Evolutionary conservation across 2,329 filamentous ascomycete genomes (phyloP), one percentile per base, ranked within the genome.

Genomic region (Aspergillus fumigatiaffinis): DNA sequence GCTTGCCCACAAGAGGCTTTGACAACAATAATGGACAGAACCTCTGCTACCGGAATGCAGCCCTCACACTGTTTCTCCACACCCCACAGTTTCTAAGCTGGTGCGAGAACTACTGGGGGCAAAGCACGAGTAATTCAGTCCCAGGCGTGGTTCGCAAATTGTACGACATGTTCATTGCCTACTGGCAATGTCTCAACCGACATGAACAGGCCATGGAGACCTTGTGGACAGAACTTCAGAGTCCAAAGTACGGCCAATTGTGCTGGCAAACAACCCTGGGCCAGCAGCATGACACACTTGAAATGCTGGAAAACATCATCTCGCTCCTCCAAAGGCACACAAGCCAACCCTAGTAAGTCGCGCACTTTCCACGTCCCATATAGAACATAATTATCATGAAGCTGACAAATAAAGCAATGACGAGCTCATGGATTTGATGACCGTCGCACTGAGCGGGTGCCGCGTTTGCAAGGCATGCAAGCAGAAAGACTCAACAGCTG

Each of bases 31-130:
- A 35, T 5, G 32, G 14, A 38, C 32, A 3, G 3, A 48, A 41
- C 25, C 47, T 64, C 9, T 71, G 70, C 55, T 73, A 72, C 59
- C 64, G 69, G 20, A 73, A 71, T 58, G 58, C 59, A 7, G 52
- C 53, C 14, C 57, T 70, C 5, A 54, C 63, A 14, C 29, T 66
- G 44, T 54, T 72, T 25, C 57, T 72, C n/a, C 66, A 71, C 58
- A 61, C 59, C 1, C 64, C 67, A 1, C 9, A 61, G 1, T 54
- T 73, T 25, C 5, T 67, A 35, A 64, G 69, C 32, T 71, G 66
- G 62, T 25, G 66, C 2, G n/a, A 53, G 35, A 8, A 47, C 3
- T 55, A 50, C 28, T 59, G 61, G 17, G 32, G 20, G 4, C 46
- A 35, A 3, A 26, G 10, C 54, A 50, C 3, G 21, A 4, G 17